Base-by-base conservation (phyloP, 176 grass and related monocot genomes). In the Eremochloa ophiuroides region DNA sequence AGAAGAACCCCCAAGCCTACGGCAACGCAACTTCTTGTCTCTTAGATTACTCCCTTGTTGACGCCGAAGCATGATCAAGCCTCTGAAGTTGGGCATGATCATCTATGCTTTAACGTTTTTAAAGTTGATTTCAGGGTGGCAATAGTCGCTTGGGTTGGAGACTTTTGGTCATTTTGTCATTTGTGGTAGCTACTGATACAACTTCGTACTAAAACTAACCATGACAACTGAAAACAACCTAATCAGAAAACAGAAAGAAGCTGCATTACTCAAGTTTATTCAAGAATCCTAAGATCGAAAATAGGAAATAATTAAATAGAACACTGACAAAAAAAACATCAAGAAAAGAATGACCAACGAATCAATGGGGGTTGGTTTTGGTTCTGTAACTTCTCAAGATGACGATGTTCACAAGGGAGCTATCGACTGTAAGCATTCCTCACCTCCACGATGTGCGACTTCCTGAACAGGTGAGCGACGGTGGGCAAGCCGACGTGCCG, bases 391-490 rank as follows among this genome's bases (percentile, higher is more conserved):
- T 89, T 88, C 56, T 91, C 50, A 93, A 86, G 38, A 91, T 77
- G 18, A 91, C 50, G 55, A 90, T 27, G 76, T 34, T 88, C 82
- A 78, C 69, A 56, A 66, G 46, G 13, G 84, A 86, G 22, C 86
- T 86, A 75, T 78, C 50, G 46, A 95, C 80, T 56, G 78, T 82
- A 44, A 44, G 81, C 69, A 76, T 87, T 91, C 83, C 80, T 80
- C 5, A 74, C 87, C 73, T 91, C 73, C 39, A 88, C 59, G 55
- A 93, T 13, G 74, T 74, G 84, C 12, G 87, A 91, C 28, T 75
- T 89, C 33, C 60, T 89, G 88, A 98, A 95, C 31, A 95, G 37
- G 20, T 69, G 25, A 35, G 20, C 65, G n/a, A 99, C 80, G 46
- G 37, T 33, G 7, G 70, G 69, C 23, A 69, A n/a, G 9, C 86